A percentile compares a stretch with the other conserved stretches of the same genome.
Conservation (phyloP, 306 rosid species). For the Gastrolobium bilobum region DNA sequence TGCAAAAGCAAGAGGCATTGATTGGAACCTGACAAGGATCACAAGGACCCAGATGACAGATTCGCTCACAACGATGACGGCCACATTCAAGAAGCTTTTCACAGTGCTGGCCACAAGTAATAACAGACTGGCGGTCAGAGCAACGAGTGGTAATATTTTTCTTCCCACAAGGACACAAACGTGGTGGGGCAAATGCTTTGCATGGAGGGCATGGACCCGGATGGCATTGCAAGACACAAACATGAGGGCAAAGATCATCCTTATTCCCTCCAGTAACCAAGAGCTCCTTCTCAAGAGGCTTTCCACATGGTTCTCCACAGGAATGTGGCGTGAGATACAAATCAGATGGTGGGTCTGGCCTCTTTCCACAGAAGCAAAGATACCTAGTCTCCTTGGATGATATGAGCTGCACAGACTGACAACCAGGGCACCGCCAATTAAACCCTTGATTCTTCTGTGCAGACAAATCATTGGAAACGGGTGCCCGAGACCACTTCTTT, state of each 20-base stretch:
- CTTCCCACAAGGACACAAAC: conserved; percentile 86
- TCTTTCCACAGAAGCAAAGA: conserved; percentile 84
- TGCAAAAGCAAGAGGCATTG: conserved; percentile 83
- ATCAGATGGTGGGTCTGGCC: conserved; percentile 85
- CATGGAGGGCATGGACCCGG: conserved; percentile 98
- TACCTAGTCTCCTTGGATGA: conserved; percentile 72
- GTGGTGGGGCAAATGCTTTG: conserved; percentile 83
- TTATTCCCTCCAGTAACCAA: conserved; percentile 44
- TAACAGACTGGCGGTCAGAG: conserved; percentile 70
- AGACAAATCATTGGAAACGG: conserved; percentile 68
- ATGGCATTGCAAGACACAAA: conserved; percentile 95
- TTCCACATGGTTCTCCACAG: conserved; percentile 89
- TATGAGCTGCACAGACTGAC: conserved; percentile 82
- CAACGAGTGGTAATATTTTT: conserved; percentile 78
- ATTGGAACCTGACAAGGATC: conserved; percentile 70
- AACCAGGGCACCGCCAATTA: conserved; percentile 97
- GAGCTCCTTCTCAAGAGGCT: conserved; percentile 71
- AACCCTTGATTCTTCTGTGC: conserved; percentile 76
- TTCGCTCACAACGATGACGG: conserved; percentile 71
- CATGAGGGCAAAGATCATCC: conserved; percentile 85
- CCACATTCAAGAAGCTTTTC: conserved; percentile 77
- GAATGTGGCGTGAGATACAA: conserved; percentile 92
- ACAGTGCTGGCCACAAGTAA: conserved; percentile 82
- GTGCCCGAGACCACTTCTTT: conserved; percentile 95
- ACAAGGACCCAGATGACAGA: conserved; percentile 88